These are phyloP conservation scores for Immersiporthe knoxdaviesiana DNA, from an alignment of 2,329 filamentous ascomycete species.

Conservation along the genomic window DNA sequence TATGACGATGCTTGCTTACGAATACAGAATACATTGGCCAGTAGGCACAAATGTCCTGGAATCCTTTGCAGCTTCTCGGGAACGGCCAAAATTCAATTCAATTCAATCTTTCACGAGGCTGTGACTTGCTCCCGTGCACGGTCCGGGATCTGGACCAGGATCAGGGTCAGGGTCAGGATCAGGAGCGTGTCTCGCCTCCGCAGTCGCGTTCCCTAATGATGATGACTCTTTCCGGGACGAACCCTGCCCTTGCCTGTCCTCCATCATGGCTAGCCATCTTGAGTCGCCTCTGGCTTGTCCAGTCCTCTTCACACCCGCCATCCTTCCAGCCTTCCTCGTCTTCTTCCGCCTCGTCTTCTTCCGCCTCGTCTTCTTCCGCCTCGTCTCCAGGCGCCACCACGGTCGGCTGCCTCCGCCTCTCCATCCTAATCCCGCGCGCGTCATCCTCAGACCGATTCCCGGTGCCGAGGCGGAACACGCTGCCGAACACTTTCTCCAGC, in stretches of 20 bases:
- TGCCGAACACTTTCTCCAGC: constrained; percentile 17
- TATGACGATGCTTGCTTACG: background rate
- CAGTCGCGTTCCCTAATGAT: background rate
- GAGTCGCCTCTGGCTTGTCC: background rate
- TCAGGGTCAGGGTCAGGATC: background rate
- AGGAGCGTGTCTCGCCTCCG: background rate
- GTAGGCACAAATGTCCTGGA: background rate
- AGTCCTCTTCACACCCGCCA: background rate
- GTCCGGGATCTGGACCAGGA: background rate
- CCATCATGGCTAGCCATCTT: background rate
- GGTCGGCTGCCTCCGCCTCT: constrained; percentile 17
- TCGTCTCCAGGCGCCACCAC: background rate
- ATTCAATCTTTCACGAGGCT: background rate
- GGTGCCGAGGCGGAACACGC: constrained; percentile 16
- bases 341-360: background rate
- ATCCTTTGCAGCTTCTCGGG: background rate
- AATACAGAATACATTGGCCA: background rate
- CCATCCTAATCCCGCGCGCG: constrained; percentile 13
- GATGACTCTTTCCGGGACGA: background rate
- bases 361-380: background rate
- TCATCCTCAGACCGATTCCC: background rate
- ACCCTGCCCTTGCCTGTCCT: background rate
- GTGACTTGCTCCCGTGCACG: background rate
- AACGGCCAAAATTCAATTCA: background rate
- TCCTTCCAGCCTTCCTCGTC: background rate